phyloP scores from a whole-genome alignment of 805 yeast species.

The Starmerella sp. region DNA sequence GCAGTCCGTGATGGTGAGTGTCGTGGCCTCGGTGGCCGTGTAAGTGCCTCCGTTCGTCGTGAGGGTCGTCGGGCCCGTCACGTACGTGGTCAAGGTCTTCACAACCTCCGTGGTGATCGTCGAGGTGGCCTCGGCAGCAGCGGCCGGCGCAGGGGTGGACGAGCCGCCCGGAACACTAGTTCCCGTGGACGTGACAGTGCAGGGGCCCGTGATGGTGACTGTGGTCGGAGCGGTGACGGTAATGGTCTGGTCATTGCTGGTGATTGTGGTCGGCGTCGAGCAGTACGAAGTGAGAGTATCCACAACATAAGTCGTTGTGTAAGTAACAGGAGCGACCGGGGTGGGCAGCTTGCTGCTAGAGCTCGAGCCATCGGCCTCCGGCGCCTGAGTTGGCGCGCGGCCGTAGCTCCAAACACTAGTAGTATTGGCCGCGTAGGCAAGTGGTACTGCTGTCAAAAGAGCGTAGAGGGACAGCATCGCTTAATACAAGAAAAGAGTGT shows the following conservation, averaged over 20 bases:
- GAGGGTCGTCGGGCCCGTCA: constrained; percentile 58
- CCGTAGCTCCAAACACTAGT: constrained; percentile 1
- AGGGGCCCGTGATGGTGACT: constrained; percentile 41
- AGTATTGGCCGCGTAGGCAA: background rate
- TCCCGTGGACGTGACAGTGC: constrained; percentile 44
- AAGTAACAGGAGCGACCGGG: background rate
- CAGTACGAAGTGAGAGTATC: constrained; percentile 1
- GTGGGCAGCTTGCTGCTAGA: background rate
- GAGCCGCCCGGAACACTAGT: constrained; percentile 25
- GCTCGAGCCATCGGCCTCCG: background rate
- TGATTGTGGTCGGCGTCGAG: constrained; percentile 7
- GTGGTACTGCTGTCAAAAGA: constrained; percentile 4
- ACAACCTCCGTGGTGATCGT: constrained; percentile 16
- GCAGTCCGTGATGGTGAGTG: constrained; percentile 76
- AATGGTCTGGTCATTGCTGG: constrained; percentile 5
- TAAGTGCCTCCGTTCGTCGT: constrained; percentile 31
- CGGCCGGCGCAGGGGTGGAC: constrained; percentile 3
- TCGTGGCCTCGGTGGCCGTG: constrained; percentile 60
- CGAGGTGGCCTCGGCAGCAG: constrained; percentile 3
- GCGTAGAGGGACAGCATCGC: constrained; percentile 2
- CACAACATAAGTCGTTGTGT: background rate
- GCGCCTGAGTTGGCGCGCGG: constrained; percentile 1
- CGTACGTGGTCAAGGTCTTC: constrained; percentile 54
- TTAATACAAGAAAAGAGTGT: background rate
- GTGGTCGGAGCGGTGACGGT: constrained; percentile 10